phyloP scores from a whole-genome alignment of 768 basidiomycete species.

The Russula virescens region DNA sequence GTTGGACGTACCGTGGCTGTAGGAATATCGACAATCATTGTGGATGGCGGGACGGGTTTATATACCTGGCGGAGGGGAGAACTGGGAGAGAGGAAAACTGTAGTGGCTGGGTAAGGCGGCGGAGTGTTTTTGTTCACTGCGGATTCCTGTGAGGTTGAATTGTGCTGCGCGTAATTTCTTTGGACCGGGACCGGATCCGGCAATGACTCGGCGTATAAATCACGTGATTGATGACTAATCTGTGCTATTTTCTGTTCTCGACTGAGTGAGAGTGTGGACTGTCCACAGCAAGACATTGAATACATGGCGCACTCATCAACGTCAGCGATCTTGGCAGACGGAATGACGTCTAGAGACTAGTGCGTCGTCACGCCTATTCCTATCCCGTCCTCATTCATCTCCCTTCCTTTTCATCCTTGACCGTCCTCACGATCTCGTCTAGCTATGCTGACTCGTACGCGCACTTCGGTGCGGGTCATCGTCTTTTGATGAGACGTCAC shows the following conservation, averaged over 20 bases:
- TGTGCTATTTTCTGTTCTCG: background rate
- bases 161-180: too few species aligned
- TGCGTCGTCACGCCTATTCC: constrained; percentile 35
- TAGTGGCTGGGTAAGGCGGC: too few species aligned
- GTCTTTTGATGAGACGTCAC: background rate
- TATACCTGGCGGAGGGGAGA: background rate
- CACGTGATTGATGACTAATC: background rate
- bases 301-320: constrained; percentile 17
- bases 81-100: too few species aligned
- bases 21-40: constrained; percentile 14
- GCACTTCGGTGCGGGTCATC: constrained; percentile 66
- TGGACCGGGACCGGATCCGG: too few species aligned
- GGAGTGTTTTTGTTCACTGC: too few species aligned
- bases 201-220: background rate
- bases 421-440: constrained; percentile 15
- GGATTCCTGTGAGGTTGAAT: background rate
- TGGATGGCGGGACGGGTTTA: background rate
- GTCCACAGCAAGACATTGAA: too few species aligned
- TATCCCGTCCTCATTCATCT: constrained; percentile 21
- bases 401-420: background rate
- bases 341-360: constrained; percentile 88
- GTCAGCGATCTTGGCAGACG: constrained; percentile 14
- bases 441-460: constrained; percentile 97
- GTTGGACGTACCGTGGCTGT: background rate
- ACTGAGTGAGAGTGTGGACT: too few species aligned